These are phyloP conservation scores for Heterococcus sp. DNA, from an alignment of 108 stramenopile genomes.

Conservation along the genomic window DNA sequence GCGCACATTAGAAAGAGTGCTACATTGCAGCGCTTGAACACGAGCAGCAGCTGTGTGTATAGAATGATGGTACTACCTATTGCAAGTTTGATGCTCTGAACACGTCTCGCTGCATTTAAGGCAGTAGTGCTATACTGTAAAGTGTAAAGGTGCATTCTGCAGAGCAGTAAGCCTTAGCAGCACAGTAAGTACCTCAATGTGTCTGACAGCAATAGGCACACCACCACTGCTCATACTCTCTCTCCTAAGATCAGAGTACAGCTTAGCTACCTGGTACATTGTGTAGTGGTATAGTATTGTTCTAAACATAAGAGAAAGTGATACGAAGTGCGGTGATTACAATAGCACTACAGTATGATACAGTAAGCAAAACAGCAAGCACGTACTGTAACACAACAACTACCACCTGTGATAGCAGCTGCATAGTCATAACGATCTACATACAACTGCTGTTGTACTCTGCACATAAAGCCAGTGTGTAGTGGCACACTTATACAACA, in stretches of 20 bases:
- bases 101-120: too few relatives aligned
- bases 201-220: conserved; percentile 98
- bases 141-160: too few relatives aligned
- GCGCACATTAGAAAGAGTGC: too few relatives aligned
- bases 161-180: too few relatives aligned
- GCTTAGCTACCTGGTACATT: conserved; percentile 65
- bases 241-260: conserved; percentile 92
- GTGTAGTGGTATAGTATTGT: neutral
- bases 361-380: neutral
- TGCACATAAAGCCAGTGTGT: neutral
- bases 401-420: neutral
- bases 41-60: too few relatives aligned
- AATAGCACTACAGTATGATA: neutral
- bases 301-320: neutral
- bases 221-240: conserved; percentile 70
- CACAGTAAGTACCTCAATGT: conserved; percentile 95
- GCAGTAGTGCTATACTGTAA: too few relatives aligned
- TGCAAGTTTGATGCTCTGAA: too few relatives aligned
- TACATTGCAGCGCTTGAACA: too few relatives aligned
- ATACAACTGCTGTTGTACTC: neutral
- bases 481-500: neutral
- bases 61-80: too few relatives aligned
- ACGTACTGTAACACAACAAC: neutral
- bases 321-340: neutral
- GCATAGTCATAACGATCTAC: neutral